Evolutionary conservation across 176 grass and related monocot species (phyloP), one percentile per base, ranked within the genome.

Genomic region (Triticum monococcum): DNA sequence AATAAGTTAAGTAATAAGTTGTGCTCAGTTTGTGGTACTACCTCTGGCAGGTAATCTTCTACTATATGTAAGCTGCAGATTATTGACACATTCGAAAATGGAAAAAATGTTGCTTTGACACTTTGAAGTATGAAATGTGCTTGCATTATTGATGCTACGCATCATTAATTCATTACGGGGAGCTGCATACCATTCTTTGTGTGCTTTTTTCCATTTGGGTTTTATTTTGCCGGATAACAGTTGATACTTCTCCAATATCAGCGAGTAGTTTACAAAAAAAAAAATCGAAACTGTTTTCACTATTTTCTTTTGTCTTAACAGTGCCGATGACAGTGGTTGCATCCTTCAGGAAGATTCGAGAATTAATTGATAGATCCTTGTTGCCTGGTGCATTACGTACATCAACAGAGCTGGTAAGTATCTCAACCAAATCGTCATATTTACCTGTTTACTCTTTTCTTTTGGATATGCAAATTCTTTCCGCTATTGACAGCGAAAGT

Each of bases 301-400:
- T 77, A 5, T 72, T 67, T 79, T 76, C 32, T 88, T 82, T 35
- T 81, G 11, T 85, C 87, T 84, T 46, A 30, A 30, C 89, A 99
- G 97, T 99, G 81, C 97, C 97, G 67, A 96, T 99, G 78, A 81
- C 91, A 64, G 88, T 96, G 62, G 90, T 99, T 82, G 92, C 97
- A 69, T 82, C 73, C 75, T 99, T 99, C 90, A 93, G 93, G 89
- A 99, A 97, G 92, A 93, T 99, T 50, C 90, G 93, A 69, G 92
- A 95, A 69, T 26, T 94, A 46, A 87, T 96, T 82, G 95, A 87
- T 62, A 92, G 89, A 59, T 84, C 94, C 77, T 85, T 92, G 67
- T 87, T 99, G 90, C 92, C 92, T 83, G 85, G 84, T 78, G 89
- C 94, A 69, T 91, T 99, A 56, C 89, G 92, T 31, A 91, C 89